Conservation (phyloP, 768 basidiomycete species). For the Chalciporus chontae region DNA sequence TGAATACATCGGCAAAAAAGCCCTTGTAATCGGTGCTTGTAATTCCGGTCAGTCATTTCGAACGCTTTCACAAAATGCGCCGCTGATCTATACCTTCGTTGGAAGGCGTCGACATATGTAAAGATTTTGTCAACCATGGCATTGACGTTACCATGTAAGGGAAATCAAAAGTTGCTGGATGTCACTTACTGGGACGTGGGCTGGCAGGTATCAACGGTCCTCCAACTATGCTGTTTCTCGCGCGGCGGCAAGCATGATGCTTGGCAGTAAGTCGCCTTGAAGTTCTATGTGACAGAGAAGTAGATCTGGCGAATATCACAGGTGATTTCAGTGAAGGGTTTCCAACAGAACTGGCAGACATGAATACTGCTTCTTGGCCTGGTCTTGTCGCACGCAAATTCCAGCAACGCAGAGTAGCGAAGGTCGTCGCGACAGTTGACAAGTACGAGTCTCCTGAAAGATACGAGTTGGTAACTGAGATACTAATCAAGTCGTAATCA, state of each 20-base stretch:
- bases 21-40: slow-evolving; percentile 55
- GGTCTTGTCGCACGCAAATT: slow-evolving; percentile 4
- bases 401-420: slow-evolving; percentile 4
- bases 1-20: slow-evolving; percentile 54
- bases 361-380: not conserved
- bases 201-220: slow-evolving; percentile 3
- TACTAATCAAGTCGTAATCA: slow-evolving; percentile 3
- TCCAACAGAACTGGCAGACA: slow-evolving; percentile 5
- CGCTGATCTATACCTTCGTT: not conserved
- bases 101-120: slow-evolving; percentile 30
- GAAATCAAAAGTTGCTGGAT: not conserved
- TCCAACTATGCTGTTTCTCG: slow-evolving; percentile 4
- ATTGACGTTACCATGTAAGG: slow-evolving; percentile 16
- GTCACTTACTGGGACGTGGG: not conserved
- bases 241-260: not conserved
- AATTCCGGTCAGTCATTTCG: slow-evolving; percentile 39
- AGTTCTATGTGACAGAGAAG: not conserved
- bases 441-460: not conserved
- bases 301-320: not conserved
- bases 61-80: not conserved
- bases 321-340: slow-evolving; percentile 4
- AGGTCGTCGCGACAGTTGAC: slow-evolving; percentile 1
- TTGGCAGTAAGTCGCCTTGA: slow-evolving; percentile 2
- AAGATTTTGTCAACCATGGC: slow-evolving; percentile 24
- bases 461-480: not conserved